These are phyloP conservation scores for Salix brachista DNA, from an alignment of 345 rosid genomes.

Conservation along the genomic window DNA sequence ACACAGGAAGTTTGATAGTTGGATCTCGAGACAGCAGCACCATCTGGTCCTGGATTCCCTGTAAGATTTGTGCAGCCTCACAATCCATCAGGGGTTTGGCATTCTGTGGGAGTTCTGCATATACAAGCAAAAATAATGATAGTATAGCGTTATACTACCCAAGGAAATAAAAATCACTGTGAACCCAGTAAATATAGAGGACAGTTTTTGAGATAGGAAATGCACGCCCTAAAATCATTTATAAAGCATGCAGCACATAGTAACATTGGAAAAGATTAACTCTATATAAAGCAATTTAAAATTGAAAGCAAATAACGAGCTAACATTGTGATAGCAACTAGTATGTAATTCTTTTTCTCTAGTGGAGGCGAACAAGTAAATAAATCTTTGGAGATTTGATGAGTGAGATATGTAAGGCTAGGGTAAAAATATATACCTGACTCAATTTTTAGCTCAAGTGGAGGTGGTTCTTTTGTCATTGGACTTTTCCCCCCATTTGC, in stretches of 20 bases:
- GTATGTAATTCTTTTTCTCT: neutral
- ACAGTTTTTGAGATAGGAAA: too few relatives aligned
- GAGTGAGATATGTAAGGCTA: neutral
- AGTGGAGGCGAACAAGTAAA: neutral
- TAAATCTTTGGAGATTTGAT: neutral
- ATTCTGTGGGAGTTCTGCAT: conserved; percentile 69
- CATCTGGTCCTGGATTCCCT: conserved; percentile 78
- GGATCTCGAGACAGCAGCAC: conserved; percentile 71
- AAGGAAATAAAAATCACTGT: too few relatives aligned
- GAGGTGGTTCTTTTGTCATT: conserved; percentile 42
- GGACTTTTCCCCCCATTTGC: conserved; percentile 34
- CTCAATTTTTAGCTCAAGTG: conserved; percentile 60
- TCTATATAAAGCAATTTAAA: neutral
- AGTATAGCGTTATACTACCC: neutral
- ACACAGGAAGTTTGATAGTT: conserved; percentile 70
- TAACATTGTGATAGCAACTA: neutral
- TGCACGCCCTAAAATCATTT: too few relatives aligned
- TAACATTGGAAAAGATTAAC: too few relatives aligned
- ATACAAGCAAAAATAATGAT: neutral
- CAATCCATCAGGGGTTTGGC: conserved; percentile 77
- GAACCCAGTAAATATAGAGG: too few relatives aligned
- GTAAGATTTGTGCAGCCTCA: conserved; percentile 68
- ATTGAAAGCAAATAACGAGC: neutral
- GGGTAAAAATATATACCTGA: conserved; percentile 38
- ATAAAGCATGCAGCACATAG: too few relatives aligned